Conservation (phyloP, 2,329 filamentous ascomycete species). For the Aspergillus hiratsukae region DNA sequence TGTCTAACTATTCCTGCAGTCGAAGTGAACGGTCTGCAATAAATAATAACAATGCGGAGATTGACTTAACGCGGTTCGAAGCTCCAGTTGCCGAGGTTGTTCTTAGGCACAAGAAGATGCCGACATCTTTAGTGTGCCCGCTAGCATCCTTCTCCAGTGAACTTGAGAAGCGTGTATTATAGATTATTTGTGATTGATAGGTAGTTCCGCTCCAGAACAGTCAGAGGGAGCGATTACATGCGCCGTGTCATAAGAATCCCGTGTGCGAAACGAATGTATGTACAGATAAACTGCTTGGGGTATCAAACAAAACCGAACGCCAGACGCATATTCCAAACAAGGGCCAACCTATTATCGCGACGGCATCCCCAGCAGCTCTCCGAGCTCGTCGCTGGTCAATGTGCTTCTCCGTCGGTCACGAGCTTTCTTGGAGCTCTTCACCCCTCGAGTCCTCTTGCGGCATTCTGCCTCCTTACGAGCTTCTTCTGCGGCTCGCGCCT, state of each 20-base stretch:
- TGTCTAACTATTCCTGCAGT: not conserved
- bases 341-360: constrained; percentile 6
- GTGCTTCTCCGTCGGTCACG: constrained; percentile 40
- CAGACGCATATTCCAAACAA: constrained; percentile 1
- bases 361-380: constrained; percentile 34
- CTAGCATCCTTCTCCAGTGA: not conserved
- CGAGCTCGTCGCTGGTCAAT: constrained; percentile 42
- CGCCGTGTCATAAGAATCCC: constrained; percentile 15
- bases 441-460: constrained; percentile 32
- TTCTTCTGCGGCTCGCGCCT: constrained; percentile 38
- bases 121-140: not conserved
- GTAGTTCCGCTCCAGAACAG: not conserved
- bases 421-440: constrained; percentile 22
- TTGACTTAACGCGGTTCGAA: not conserved
- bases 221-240: constrained; percentile 5
- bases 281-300: constrained; percentile 5
- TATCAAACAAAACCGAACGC: constrained; percentile 7
- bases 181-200: constrained; percentile 7
- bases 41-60: constrained; percentile 11
- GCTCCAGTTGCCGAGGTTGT: constrained; percentile 14
- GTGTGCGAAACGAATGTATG: constrained; percentile 5
- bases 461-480: constrained; percentile 30
- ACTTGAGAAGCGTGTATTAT: not conserved
- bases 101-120: not conserved
- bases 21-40: not conserved